A percentile compares a stretch with the other conserved stretches of the same genome.
Conservation (phyloP, 2,329 filamentous ascomycete genomes). For the Incumbomyces lentus region DNA sequence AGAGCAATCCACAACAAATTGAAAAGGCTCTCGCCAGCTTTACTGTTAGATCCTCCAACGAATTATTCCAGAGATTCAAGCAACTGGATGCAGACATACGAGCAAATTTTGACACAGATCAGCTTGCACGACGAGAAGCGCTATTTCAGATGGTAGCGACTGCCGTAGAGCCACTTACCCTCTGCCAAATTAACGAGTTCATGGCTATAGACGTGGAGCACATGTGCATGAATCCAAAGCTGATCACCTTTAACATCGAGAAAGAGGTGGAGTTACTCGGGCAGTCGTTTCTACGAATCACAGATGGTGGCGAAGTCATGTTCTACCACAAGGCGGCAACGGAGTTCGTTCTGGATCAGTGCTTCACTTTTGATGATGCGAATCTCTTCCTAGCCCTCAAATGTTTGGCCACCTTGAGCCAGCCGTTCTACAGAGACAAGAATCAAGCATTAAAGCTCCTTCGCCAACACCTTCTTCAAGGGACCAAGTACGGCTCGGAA, state of each 20-base stretch:
- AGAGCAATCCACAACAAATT: neutral
- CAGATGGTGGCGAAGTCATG: neutral
- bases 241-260: neutral
- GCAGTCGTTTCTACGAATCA: neutral
- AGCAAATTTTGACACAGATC: neutral
- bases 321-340: neutral
- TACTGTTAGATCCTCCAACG: neutral
- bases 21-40: neutral
- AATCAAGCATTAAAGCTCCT: neutral
- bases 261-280: neutral
- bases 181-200: neutral
- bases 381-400: conserved; percentile 4
- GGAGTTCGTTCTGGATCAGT: neutral
- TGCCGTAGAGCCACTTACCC: neutral
- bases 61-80: neutral
- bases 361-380: neutral
- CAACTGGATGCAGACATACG: neutral
- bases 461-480: neutral
- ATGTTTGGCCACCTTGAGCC: conserved; percentile 1
- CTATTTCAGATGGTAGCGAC: neutral
- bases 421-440: neutral
- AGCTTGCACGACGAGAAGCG: neutral
- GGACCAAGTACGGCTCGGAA: neutral
- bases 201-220: neutral
- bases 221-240: neutral